Base-by-base conservation (phyloP, 176 grass and related monocot species). In the Eragrostis curvula region DNA sequence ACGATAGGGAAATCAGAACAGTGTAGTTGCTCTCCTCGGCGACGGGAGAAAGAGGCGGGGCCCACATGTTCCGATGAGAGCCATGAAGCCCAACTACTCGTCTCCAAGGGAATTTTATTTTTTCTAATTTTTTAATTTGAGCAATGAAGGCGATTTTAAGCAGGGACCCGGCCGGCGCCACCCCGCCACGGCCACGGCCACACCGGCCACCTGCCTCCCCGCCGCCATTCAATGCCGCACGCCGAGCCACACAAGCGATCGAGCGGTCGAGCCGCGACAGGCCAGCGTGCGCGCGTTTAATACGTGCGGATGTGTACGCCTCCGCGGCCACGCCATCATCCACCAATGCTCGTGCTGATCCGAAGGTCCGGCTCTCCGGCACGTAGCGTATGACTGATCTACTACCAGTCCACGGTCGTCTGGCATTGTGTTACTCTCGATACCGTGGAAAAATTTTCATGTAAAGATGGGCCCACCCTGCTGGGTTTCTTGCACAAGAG, bases 31-130 rank as follows among this genome's bases (percentile, higher is more conserved):
- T 63, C 13, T 14, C 12, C 68, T 3, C 24, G 24, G 24, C 40
- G 6, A 52, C 3, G 15, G 46, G 7, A 79, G 6, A 40, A 29
- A 7, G 18, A 13, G 17, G 25, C 1, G 44, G 73, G 45, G 0
- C 44, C 56, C 67, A 65, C 45, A 4, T 47, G 48, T 44, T 29
- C 71, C 62, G 39, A 28, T 24, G n/a, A n/a, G 27, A 32, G 51
- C 50, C 85, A 81, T 44, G 85, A 77, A 62, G 71, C 7, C 27
- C 78, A 81, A 68, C 78, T 16, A 69, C 77, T 36, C 57, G n/a
- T 32, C 32, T 72, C 1, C 66, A 15, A n/a, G n/a, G n/a, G n/a
- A n/a, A n/a, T n/a, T n/a, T n/a, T n/a, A n/a, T n/a, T n/a, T n/a
- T n/a, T n/a, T n/a, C n/a, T n/a, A n/a, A n/a, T n/a, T n/a, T n/a